Evolutionary conservation across 768 basidiomycete genomes (phyloP).

Genomic region (Mycena epipterygia): DNA sequence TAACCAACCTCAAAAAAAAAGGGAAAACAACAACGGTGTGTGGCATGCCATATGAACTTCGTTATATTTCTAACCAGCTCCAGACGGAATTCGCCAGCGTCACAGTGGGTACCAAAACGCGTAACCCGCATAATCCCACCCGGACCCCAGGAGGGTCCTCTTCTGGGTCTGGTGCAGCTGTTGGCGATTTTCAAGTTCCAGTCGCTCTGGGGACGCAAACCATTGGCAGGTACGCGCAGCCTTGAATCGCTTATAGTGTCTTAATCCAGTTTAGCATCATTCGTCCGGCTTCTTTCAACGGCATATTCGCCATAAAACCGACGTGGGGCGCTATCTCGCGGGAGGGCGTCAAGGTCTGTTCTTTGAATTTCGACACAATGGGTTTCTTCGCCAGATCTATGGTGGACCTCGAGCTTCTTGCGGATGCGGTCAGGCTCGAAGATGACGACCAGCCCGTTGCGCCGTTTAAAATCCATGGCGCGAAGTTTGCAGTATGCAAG

Average conservation of each 20-base stretch:
- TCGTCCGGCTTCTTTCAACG: constrained; percentile 37
- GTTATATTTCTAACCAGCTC: too few relatives aligned
- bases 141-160: constrained; percentile 38
- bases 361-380: constrained; percentile 36
- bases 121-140: constrained; percentile 29
- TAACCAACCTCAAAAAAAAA: constrained; percentile 23
- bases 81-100: constrained; percentile 22
- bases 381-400: constrained; percentile 34
- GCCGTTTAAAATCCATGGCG: constrained; percentile 24
- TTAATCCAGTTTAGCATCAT: constrained; percentile 22
- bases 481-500: constrained; percentile 32
- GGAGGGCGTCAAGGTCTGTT: constrained; percentile 33
- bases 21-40: too few relatives aligned
- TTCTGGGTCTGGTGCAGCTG: constrained; percentile 36
- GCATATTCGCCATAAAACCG: constrained; percentile 33
- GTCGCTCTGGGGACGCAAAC: constrained; percentile 38
- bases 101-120: constrained; percentile 30
- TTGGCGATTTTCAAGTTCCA: constrained; percentile 36
- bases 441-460: constrained; percentile 23
- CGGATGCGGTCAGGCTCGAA: constrained; percentile 28
- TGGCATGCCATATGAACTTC: too few relatives aligned
- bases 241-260: not conserved
- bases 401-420: constrained; percentile 34
- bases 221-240: constrained; percentile 26
- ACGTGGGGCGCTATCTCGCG: constrained; percentile 38